A percentile compares a stretch with the other conserved stretches of the same genome.
Evolutionary conservation across 2,329 filamentous ascomycete species (phyloP).

Genomic region (Exophiala aquamarina): DNA sequence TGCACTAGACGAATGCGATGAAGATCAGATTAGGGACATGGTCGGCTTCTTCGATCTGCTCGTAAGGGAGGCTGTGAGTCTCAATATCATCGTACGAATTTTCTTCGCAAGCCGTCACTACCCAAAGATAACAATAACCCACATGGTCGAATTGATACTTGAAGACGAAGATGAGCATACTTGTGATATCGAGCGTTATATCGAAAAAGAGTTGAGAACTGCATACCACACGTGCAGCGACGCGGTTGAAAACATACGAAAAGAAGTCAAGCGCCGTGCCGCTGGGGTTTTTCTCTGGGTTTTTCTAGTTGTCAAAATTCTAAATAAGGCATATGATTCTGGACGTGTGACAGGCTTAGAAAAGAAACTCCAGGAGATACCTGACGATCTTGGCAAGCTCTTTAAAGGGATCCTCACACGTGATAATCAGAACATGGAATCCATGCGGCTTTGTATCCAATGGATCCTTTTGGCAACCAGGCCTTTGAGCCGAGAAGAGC

Average conservation of each 20-base stretch:
- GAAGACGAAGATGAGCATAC: slow-evolving; percentile 37
- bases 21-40: slow-evolving; percentile 40
- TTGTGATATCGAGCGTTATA: slow-evolving; percentile 36
- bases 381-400: slow-evolving; percentile 44
- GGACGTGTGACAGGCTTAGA: slow-evolving; percentile 33
- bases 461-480: slow-evolving; percentile 23
- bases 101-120: slow-evolving; percentile 48
- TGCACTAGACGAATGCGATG: slow-evolving; percentile 24
- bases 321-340: too few relatives aligned
- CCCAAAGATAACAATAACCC: slow-evolving; percentile 38
- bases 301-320: too few relatives aligned
- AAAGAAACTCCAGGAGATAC: slow-evolving; percentile 41
- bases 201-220: slow-evolving; percentile 32
- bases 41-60: slow-evolving; percentile 38
- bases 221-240: slow-evolving; percentile 28
- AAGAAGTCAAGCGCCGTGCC: slow-evolving; percentile 28
- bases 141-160: slow-evolving; percentile 33
- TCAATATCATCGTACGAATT: slow-evolving; percentile 28
- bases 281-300: too few relatives aligned
- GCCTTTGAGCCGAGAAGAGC: slow-evolving; percentile 40
- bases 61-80: slow-evolving; percentile 17
- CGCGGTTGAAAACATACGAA: slow-evolving; percentile 29
- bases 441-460: slow-evolving; percentile 37
- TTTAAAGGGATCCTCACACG: slow-evolving; percentile 54
- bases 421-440: slow-evolving; percentile 44